Evolutionary conservation across 2,329 filamentous ascomycete species (phyloP).

Genomic region (Monosporascus sp.): DNA sequence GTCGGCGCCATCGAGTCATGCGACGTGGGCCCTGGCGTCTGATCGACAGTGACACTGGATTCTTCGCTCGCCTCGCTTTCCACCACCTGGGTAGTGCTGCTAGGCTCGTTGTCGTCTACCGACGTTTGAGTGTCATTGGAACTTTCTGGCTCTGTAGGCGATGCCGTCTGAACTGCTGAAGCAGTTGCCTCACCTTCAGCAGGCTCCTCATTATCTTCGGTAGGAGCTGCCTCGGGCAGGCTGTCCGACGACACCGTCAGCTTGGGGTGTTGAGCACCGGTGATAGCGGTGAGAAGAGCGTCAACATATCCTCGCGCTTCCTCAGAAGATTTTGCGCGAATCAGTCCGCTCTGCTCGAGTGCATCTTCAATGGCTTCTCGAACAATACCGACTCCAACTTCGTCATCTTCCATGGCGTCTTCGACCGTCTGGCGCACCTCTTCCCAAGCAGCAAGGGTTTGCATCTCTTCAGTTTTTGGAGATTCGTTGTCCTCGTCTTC

Average conservation of each 20-base stretch:
- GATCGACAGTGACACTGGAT: not conserved
- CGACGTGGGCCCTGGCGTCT: not conserved
- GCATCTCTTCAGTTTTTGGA: slow-evolving; percentile 16
- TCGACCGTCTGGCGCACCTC: slow-evolving; percentile 52
- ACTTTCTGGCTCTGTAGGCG: not conserved
- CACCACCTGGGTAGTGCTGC: not conserved
- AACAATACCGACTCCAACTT: slow-evolving; percentile 45
- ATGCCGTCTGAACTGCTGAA: not conserved
- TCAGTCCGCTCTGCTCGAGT: slow-evolving; percentile 49
- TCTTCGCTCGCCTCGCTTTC: not conserved
- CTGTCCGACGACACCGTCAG: slow-evolving; percentile 1
- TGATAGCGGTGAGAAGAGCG: slow-evolving; percentile 45
- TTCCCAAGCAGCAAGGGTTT: slow-evolving; percentile 43
- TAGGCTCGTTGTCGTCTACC: not conserved
- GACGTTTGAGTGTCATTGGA: not conserved
- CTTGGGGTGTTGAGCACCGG: slow-evolving; percentile 19
- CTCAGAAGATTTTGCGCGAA: slow-evolving; percentile 38
- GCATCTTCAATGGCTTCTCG: slow-evolving; percentile 52
- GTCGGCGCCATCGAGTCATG: not conserved
- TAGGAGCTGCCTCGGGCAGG: not conserved
- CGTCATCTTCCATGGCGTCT: slow-evolving; percentile 53
- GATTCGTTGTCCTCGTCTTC: slow-evolving; percentile 15
- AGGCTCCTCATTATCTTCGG: slow-evolving; percentile 2
- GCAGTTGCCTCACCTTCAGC: not conserved
- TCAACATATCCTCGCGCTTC: slow-evolving; percentile 47